Evolutionary conservation across 2,329 filamentous ascomycete species (phyloP).

Genomic region (Ceratocystis harringtonii): DNA sequence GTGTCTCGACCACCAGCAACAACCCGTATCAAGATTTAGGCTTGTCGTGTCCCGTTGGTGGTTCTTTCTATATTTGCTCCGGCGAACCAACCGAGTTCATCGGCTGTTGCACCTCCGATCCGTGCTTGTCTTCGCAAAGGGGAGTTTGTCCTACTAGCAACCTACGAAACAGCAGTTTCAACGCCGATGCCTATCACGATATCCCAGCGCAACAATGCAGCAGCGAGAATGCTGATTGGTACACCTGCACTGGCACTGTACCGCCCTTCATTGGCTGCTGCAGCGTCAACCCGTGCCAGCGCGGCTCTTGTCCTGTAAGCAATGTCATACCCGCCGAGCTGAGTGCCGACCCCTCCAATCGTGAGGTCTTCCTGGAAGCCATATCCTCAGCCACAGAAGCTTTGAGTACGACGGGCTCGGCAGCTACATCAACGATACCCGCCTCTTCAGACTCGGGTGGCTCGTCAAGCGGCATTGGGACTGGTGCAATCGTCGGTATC

Average conservation of each 20-base stretch:
- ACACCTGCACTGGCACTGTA: conserved; percentile 22
- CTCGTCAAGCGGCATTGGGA: conserved; percentile 9
- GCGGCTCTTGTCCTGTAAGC: conserved; percentile 20
- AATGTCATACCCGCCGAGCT: conserved; percentile 21
- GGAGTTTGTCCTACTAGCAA: conserved; percentile 25
- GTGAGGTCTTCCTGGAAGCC: conserved; percentile 17
- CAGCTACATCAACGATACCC: neutral
- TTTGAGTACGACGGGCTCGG: neutral
- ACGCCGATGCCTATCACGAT: conserved; percentile 19
- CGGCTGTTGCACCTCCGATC: conserved; percentile 29
- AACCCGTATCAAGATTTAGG: conserved; percentile 19
- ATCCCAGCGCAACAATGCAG: conserved; percentile 25
- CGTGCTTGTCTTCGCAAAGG: conserved; percentile 22
- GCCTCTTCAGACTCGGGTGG: neutral
- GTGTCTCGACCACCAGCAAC: conserved; percentile 3
- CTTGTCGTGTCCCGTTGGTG: conserved; percentile 23
- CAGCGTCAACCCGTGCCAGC: conserved; percentile 23
- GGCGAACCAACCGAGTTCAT: conserved; percentile 25
- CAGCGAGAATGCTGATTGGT: conserved; percentile 22
- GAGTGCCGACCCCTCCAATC: conserved; percentile 18
- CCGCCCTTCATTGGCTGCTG: conserved; percentile 30
- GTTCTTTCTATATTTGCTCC: conserved; percentile 27
- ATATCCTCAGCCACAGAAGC: neutral
- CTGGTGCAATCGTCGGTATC: conserved; percentile 19
- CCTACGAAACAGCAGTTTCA: conserved; percentile 23